These are phyloP conservation scores for Ephemerocybe angulata DNA, from an alignment of 768 basidiomycete genomes.

Conservation along the genomic window DNA sequence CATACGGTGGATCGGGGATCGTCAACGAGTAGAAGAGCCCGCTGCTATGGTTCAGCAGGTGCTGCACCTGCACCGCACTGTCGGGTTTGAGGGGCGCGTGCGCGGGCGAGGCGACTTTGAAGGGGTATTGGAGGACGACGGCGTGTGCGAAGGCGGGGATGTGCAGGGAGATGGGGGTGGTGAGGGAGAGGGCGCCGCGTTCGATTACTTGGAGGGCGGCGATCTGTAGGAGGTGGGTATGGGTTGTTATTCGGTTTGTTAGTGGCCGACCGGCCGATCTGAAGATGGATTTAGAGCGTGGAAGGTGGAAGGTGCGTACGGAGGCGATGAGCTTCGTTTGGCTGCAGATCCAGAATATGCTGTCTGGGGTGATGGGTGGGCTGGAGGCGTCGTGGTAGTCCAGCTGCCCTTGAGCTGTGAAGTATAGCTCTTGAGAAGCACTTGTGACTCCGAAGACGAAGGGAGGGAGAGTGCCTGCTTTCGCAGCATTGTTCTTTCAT, in stretches of 20 bases:
- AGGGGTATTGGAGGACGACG: slow-evolving; percentile 17
- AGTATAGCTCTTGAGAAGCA: slow-evolving; percentile 24
- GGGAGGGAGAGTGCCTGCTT: slow-evolving; percentile 20
- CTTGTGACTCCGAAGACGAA: slow-evolving; percentile 28
- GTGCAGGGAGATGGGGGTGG: slow-evolving; percentile 21
- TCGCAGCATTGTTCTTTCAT: not conserved
- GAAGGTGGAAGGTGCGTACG: slow-evolving; percentile 16
- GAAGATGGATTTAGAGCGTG: not conserved
- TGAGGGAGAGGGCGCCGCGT: slow-evolving; percentile 21
- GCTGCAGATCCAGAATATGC: slow-evolving; percentile 37
- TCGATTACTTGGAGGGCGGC: slow-evolving; percentile 31
- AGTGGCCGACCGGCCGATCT: not conserved
- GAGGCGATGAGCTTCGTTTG: slow-evolving; percentile 32
- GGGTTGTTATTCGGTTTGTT: no score
- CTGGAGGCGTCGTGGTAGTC: slow-evolving; percentile 24
- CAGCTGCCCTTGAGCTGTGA: slow-evolving; percentile 20
- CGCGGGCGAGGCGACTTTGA: slow-evolving; percentile 10
- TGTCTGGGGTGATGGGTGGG: slow-evolving; percentile 21
- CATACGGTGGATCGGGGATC: slow-evolving; percentile 4
- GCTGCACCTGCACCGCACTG: slow-evolving; percentile 19
- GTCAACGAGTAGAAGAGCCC: slow-evolving; percentile 24
- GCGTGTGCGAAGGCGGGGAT: slow-evolving; percentile 26
- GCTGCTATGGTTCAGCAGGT: slow-evolving; percentile 31
- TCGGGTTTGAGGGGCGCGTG: slow-evolving; percentile 22
- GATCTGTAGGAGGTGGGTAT: slow-evolving; percentile 15